These are phyloP conservation scores for Didymella pomorum DNA, from an alignment of 2,329 filamentous ascomycete genomes.

Conservation along the genomic window DNA sequence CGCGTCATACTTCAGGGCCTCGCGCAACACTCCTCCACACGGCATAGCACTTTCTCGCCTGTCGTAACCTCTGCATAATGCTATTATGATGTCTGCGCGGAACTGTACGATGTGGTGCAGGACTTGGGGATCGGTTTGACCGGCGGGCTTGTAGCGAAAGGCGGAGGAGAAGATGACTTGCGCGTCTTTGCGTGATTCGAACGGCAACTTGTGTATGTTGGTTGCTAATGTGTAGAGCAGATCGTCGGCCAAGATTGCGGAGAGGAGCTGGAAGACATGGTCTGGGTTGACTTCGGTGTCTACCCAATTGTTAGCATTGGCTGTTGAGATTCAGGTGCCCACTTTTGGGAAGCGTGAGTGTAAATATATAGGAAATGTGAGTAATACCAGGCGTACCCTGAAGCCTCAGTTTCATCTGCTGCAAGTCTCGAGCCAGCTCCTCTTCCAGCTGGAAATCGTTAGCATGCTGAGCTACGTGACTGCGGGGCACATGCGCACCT, in stretches of 20 bases:
- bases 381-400: slow-evolving; percentile 86
- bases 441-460: slow-evolving; percentile 71
- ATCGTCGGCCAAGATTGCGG: slow-evolving; percentile 86
- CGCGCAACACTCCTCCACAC: slow-evolving; percentile 86
- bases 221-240: slow-evolving; percentile 84
- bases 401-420: slow-evolving; percentile 90
- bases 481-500: slow-evolving; percentile 54
- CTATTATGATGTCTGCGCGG: slow-evolving; percentile 84
- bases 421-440: slow-evolving; percentile 83
- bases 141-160: slow-evolving; percentile 83
- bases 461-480: slow-evolving; percentile 22
- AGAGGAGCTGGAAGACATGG: slow-evolving; percentile 85
- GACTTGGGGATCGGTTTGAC: slow-evolving; percentile 78
- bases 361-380: not conserved
- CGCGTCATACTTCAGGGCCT: slow-evolving; percentile 89
- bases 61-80: slow-evolving; percentile 88
- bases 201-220: slow-evolving; percentile 84
- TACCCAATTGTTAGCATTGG: slow-evolving; percentile 50
- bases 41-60: slow-evolving; percentile 90
- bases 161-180: slow-evolving; percentile 96
- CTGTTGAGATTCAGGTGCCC: not conserved
- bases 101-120: slow-evolving; percentile 88
- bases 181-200: slow-evolving; percentile 94
- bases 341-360: not conserved
- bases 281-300: slow-evolving; percentile 88